Conservation (phyloP, 2,329 filamentous ascomycete species). For the Alternaria alternata region DNA sequence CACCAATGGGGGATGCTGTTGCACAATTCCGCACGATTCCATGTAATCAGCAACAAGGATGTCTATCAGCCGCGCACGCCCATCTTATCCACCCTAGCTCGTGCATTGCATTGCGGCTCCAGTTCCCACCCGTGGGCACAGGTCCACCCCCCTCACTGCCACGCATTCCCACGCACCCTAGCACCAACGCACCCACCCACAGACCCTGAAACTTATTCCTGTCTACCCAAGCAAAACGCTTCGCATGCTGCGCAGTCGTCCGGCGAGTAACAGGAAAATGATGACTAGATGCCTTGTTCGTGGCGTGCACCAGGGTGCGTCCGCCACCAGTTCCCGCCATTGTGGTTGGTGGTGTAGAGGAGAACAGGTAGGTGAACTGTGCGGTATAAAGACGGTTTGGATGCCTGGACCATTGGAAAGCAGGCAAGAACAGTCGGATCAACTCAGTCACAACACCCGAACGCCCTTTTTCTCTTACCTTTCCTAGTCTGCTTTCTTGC, state of each 20-base stretch:
- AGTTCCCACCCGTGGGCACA: slow-evolving; percentile 23
- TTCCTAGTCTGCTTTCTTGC: slow-evolving; percentile 19
- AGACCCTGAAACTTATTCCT: slow-evolving; percentile 40
- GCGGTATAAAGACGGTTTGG: slow-evolving; percentile 46
- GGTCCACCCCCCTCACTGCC: slow-evolving; percentile 25
- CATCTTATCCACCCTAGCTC: slow-evolving; percentile 4
- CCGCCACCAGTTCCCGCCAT: slow-evolving; percentile 20
- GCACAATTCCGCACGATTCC: slow-evolving; percentile 12
- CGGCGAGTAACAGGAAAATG: slow-evolving; percentile 28
- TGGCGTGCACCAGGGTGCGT: slow-evolving; percentile 23
- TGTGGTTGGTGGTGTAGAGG: slow-evolving; percentile 25
- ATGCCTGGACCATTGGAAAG: slow-evolving; percentile 22
- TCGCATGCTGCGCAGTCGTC: slow-evolving; percentile 22
- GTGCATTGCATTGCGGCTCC: slow-evolving; percentile 33
- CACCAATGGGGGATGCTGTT: slow-evolving; percentile 6
- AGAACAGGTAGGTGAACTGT: slow-evolving; percentile 14
- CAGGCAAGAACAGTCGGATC: slow-evolving; percentile 20
- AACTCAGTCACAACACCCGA: slow-evolving; percentile 22
- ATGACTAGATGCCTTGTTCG: slow-evolving; percentile 41
- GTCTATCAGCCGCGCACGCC: slow-evolving; percentile 20
- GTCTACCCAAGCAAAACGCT: slow-evolving; percentile 22
- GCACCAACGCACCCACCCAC: slow-evolving; percentile 21
- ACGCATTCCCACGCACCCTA: slow-evolving; percentile 10
- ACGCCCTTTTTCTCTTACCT: slow-evolving; percentile 13
- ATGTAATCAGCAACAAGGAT: slow-evolving; percentile 11